A percentile compares a stretch with the other conserved stretches of the same genome.
Evolutionary conservation across 768 basidiomycete species (phyloP).

Genomic region (Serendipita vermifera): DNA sequence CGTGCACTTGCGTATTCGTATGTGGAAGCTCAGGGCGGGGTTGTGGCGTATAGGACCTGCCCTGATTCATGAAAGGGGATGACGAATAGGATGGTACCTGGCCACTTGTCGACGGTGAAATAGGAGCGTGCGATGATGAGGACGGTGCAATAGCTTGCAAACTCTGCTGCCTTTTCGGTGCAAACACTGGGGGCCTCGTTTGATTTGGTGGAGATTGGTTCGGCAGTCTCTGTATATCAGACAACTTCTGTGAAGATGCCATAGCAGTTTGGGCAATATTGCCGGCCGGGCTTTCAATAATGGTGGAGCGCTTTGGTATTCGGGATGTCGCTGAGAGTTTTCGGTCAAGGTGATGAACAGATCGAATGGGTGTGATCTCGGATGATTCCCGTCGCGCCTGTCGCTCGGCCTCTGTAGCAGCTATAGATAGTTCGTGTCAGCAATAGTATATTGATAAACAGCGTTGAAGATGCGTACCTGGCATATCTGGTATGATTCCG

Average conservation of each 20-base stretch:
- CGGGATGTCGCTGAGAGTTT: conserved; percentile 90
- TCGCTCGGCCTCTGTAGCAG: conserved; percentile 30
- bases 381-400: conserved; percentile 77
- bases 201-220: conserved; percentile 8
- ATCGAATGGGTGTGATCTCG: conserved; percentile 81
- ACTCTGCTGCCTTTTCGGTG: conserved; percentile 3
- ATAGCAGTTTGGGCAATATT: conserved; percentile 64
- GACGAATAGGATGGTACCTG: too few species aligned
- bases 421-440: conserved; percentile 12
- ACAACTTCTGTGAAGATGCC: conserved; percentile 33
- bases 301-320: conserved; percentile 83
- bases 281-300: conserved; percentile 89
- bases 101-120: too few species aligned
- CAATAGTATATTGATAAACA: conserved; percentile 12
- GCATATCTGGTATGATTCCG: conserved; percentile 75
- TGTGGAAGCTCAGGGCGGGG: conserved; percentile 39
- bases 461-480: conserved; percentile 37
- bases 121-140: conserved; percentile 20
- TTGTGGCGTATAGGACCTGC: conserved; percentile 9
- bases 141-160: conserved; percentile 18
- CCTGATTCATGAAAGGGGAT: conserved; percentile 22
- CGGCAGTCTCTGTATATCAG: conserved; percentile 27
- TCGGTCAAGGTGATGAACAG: conserved; percentile 78
- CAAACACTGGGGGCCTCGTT: not conserved
- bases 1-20: conserved; percentile 76